Evolutionary conservation across 768 basidiomycete species (phyloP).

Genomic region (Tricholoma terreum): DNA sequence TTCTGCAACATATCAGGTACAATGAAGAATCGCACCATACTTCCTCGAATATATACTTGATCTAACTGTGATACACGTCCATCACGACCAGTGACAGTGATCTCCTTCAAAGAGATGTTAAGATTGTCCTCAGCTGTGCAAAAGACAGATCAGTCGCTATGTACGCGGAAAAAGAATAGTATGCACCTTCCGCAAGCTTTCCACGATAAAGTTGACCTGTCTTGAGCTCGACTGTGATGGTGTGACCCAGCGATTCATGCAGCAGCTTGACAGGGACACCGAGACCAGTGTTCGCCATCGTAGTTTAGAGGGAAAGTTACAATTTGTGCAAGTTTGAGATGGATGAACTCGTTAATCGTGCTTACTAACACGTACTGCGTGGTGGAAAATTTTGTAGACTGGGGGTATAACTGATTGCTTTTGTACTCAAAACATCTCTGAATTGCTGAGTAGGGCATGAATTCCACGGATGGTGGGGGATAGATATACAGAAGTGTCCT

Average conservation of each 20-base stretch:
- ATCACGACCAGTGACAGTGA: constrained; percentile 96
- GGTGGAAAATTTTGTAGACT: no score
- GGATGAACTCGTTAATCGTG: no score
- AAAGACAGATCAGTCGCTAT: constrained; percentile 8
- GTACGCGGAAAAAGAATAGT: constrained; percentile 13
- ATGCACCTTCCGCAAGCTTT: constrained; percentile 92
- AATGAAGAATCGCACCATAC: constrained; percentile 98
- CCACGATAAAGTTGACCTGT: constrained; percentile 97
- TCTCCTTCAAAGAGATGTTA: constrained; percentile 94
- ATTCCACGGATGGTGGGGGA: background rate
- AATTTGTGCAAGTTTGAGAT: background rate
- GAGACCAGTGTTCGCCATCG: constrained; percentile 61
- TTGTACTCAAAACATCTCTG: no score
- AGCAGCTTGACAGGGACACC: constrained; percentile 96
- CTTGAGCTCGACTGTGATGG: constrained; percentile 98
- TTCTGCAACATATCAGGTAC: constrained; percentile 99
- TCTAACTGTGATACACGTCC: constrained; percentile 98
- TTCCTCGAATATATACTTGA: constrained; percentile 98
- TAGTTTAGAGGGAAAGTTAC: constrained; percentile 18
- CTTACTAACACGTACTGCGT: no score
- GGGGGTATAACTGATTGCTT: no score
- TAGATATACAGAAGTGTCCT: background rate
- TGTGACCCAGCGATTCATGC: constrained; percentile 93
- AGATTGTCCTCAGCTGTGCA: constrained; percentile 94
- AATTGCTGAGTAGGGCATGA: background rate